Conservation (phyloP, 768 basidiomycete species). For the Amanita phalloides region DNA sequence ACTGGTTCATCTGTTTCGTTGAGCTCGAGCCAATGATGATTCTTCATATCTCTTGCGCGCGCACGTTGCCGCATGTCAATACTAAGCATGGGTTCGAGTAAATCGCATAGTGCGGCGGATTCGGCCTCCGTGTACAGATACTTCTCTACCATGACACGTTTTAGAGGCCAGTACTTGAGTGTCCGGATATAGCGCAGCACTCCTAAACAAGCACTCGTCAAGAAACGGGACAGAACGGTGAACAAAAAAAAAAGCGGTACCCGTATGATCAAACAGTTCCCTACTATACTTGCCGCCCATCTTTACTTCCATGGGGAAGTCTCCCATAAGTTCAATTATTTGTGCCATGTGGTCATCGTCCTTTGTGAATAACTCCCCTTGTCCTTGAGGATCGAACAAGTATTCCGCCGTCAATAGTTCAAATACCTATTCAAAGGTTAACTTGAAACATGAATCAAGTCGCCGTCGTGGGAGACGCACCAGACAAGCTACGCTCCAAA, state of each 20-base stretch:
- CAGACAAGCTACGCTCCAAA: slow-evolving; percentile 89
- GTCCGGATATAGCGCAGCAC: slow-evolving; percentile 61
- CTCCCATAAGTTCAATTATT: slow-evolving; percentile 85
- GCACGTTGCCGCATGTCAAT: slow-evolving; percentile 60
- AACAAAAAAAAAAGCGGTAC: slow-evolving; percentile 15
- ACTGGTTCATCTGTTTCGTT: slow-evolving; percentile 28
- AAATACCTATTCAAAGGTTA: slow-evolving; percentile 41
- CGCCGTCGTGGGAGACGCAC: slow-evolving; percentile 24
- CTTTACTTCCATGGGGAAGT: slow-evolving; percentile 62
- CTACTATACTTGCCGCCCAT: slow-evolving; percentile 78
- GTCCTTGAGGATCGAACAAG: slow-evolving; percentile 82
- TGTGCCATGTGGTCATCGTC: slow-evolving; percentile 97
- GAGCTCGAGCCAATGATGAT: slow-evolving; percentile 62
- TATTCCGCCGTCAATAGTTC: slow-evolving; percentile 88
- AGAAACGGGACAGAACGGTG: background rate
- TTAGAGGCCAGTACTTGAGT: slow-evolving; percentile 73
- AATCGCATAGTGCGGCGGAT: slow-evolving; percentile 47
- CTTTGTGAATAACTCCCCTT: slow-evolving; percentile 74
- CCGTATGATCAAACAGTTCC: slow-evolving; percentile 72
- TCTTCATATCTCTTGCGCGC: slow-evolving; percentile 61
- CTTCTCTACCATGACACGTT: slow-evolving; percentile 82
- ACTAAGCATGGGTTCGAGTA: slow-evolving; percentile 68
- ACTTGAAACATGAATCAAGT: background rate
- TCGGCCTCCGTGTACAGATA: slow-evolving; percentile 61
- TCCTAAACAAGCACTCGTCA: slow-evolving; percentile 25